Evolutionary conservation across 805 yeast genomes (phyloP), one percentile per base, ranked within the genome.

Genomic region (Zygotorulaspora sp.): DNA sequence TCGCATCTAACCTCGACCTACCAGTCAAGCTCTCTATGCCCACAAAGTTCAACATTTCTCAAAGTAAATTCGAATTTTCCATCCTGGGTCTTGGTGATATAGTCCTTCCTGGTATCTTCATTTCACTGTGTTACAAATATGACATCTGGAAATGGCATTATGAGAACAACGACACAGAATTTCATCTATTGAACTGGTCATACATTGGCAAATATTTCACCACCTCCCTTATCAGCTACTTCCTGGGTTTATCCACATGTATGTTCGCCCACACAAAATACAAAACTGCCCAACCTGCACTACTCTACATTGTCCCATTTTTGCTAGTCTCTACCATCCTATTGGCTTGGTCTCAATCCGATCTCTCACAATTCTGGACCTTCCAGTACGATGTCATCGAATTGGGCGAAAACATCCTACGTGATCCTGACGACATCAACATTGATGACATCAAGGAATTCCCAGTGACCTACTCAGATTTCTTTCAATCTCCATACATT

Each of bases 71-170:
- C 19, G 43, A 53, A 6, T 56, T 63, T 44, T 61, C 72, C 4
- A 31, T 53, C 34, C 57, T 81, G 7, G 88, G 87, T 1, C 59
- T 80, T 4, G 87, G 87, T 5, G 88, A 81, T 53, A 70, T 82
- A 36, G 75, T 75, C 2, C 57, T 79, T 10, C 86, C 88, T 0
- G 82, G 81, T 0, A 36, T 66, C 12, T 70, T 76, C 38, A 62
- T 75, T 9, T 59, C 80, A 2, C 57, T 78, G 28, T 72, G 78
- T 49, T 61, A 76, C 25, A 65, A 80, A 40, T 78, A 62, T 52
- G 87, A 80, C 57, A 56, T 71, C 20, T 68, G 52, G 55, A 62
- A 49, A 30, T 61, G 62, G 52, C 70, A 70, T 50, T 57, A 58
- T 10, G 27, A 32, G 7, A 46, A 65, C 37, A 43, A 55, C 4